A percentile compares a stretch with the other conserved stretches of the same genome.
Evolutionary conservation across 176 grass and related monocot genomes (phyloP).

Genomic region (Ensete glaucum): DNA sequence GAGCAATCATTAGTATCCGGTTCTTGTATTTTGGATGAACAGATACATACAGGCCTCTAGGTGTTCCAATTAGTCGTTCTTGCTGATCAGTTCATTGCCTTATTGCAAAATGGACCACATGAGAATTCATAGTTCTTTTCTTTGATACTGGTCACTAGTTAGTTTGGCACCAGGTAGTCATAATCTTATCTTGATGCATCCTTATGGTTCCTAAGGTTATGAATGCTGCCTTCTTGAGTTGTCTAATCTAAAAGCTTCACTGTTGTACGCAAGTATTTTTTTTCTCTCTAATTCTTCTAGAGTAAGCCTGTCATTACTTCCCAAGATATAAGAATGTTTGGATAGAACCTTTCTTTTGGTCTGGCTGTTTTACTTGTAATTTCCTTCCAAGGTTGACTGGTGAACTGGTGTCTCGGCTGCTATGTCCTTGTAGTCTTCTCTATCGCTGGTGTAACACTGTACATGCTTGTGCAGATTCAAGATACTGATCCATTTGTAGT

Average conservation of each 20-base stretch:
- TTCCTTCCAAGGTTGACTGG: not conserved
- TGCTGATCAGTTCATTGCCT: not conserved
- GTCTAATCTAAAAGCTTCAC: too few relatives aligned
- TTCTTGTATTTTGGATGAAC: conserved; percentile 1
- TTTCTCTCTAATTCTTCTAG: not conserved
- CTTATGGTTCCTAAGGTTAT: too few relatives aligned
- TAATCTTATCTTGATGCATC: too few relatives aligned
- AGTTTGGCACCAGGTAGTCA: too few relatives aligned
- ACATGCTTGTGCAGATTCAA: not conserved
- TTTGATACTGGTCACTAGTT: too few relatives aligned
- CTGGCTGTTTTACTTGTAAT: not conserved
- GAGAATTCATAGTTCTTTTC: not conserved
- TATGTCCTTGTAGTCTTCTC: not conserved
- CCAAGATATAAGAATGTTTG: too few relatives aligned
- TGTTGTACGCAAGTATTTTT: too few relatives aligned
- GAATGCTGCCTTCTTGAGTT: too few relatives aligned
- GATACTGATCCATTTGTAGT: not conserved
- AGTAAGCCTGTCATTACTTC: too few relatives aligned
- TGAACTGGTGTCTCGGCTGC: not conserved
- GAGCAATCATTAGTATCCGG: not conserved
- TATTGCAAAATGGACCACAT: not conserved
- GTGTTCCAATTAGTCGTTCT: not conserved
- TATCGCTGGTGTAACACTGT: not conserved
- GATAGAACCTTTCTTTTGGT: not conserved
- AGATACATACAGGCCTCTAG: not conserved